Evolutionary conservation across 2,329 filamentous ascomycete genomes (phyloP).

Genomic region (Xylariaceae sp.): DNA sequence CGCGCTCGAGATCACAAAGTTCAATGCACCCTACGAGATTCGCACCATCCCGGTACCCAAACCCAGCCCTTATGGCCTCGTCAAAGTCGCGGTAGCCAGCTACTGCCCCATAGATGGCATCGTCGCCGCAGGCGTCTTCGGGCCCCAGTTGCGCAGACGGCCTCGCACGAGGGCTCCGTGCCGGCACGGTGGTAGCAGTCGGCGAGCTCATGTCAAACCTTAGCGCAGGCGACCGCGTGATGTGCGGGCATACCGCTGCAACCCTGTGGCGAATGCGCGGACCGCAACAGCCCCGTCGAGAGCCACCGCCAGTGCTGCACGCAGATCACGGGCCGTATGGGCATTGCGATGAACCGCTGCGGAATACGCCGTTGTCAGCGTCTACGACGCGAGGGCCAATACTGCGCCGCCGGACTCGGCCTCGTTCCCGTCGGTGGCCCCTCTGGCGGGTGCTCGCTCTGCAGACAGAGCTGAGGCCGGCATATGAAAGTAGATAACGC

Average conservation of each 20-base stretch:
- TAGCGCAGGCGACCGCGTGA: constrained; percentile 58
- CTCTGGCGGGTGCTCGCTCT: constrained; percentile 60
- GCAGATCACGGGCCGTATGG: constrained; percentile 51
- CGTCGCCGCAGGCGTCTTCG: constrained; percentile 57
- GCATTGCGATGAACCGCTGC: constrained; percentile 59
- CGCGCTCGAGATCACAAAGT: constrained; percentile 46
- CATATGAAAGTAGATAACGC: constrained; percentile 56
- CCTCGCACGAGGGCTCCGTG: constrained; percentile 63
- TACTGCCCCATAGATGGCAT: constrained; percentile 68
- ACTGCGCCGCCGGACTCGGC: constrained; percentile 55
- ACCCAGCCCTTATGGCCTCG: constrained; percentile 57
- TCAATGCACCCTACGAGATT: constrained; percentile 61
- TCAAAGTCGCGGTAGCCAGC: constrained; percentile 64
- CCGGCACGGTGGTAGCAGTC: constrained; percentile 58
- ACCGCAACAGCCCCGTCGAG: constrained; percentile 56
- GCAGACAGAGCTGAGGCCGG: constrained; percentile 45
- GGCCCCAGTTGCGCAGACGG: constrained; percentile 56
- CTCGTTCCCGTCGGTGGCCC: constrained; percentile 57
- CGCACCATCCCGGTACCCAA: constrained; percentile 55
- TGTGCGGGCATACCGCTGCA: constrained; percentile 60
- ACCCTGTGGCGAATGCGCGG: constrained; percentile 57
- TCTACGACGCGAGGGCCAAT: constrained; percentile 53
- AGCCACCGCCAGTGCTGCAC: constrained; percentile 58
- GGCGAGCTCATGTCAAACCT: constrained; percentile 51
- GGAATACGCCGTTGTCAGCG: constrained; percentile 60